Percentiles rank a stretch among this genome's conserved stretches.
Conservation (phyloP, 179 eudicot genomes). For the Carnegiea gigantea region DNA sequence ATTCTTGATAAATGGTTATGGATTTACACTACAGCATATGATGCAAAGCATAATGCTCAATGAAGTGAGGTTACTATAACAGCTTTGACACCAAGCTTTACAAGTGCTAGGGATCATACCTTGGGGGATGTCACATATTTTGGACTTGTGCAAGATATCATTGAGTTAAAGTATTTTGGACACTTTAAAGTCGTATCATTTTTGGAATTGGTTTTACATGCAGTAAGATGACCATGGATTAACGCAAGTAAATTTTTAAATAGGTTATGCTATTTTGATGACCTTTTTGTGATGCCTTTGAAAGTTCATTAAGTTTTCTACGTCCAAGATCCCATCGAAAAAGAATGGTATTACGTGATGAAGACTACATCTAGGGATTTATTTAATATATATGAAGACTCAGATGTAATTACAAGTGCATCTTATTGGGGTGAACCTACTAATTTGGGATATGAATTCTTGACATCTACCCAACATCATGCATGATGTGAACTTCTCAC, state of each 20-base stretch:
- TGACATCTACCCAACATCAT: no score
- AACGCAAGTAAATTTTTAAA: neutral
- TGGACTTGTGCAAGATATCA: conserved; percentile 15
- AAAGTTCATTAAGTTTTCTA: conserved; percentile 13
- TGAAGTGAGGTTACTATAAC: conserved; percentile 14
- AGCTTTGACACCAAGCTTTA: conserved; percentile 11
- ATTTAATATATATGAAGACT: no score
- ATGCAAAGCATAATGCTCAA: neutral
- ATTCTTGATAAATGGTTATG: conserved; percentile 7
- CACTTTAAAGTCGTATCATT: conserved; percentile 17
- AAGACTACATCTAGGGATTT: neutral
- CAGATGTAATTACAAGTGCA: no score
- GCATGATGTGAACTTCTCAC: no score
- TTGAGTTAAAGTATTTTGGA: conserved; percentile 12
- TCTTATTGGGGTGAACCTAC: no score
- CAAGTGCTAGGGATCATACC: conserved; percentile 7
- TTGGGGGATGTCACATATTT: conserved; percentile 6
- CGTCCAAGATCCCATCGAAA: conserved; percentile 14
- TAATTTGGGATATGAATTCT: no score
- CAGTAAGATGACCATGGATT: conserved; percentile 12
- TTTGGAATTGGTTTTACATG: conserved; percentile 13
- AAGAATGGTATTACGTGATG: conserved; percentile 7
- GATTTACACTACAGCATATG: neutral
- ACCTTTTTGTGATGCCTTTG: conserved; percentile 3
- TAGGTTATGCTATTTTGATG: neutral